Percentiles rank a stretch among this genome's conserved stretches.
These are phyloP conservation scores for Globisporangium paddicum DNA, from an alignment of 352 stramenopile species.

Conservation along the genomic window DNA sequence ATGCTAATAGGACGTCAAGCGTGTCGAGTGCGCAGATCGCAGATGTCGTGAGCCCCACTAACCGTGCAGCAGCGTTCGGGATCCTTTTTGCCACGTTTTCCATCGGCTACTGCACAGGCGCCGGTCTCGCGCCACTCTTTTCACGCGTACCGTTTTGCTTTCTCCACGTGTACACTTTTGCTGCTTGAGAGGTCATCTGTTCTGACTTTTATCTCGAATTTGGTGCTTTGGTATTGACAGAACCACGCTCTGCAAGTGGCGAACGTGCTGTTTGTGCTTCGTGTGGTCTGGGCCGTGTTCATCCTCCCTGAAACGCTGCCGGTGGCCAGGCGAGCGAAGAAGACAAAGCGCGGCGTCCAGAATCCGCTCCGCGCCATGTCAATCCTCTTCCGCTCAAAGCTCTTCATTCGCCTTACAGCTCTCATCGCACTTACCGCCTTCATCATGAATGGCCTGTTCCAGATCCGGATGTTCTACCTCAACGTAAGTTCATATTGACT, in stretches of 20 bases:
- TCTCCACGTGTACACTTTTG: not conserved
- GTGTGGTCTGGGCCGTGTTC: slow-evolving; percentile 49
- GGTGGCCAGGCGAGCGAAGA: slow-evolving; percentile 22
- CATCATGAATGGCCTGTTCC: slow-evolving; percentile 45
- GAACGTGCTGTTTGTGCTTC: slow-evolving; percentile 36
- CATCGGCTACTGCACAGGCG: slow-evolving; percentile 52
- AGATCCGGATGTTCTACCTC: slow-evolving; percentile 70
- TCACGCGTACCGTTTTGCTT: slow-evolving; percentile 25
- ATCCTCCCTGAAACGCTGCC: slow-evolving; percentile 60
- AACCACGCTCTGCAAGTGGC: slow-evolving; percentile 44
- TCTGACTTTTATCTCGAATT: not conserved
- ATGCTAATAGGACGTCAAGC: slow-evolving; percentile 32
- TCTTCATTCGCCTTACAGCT: slow-evolving; percentile 58
- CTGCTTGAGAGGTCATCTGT: not conserved
- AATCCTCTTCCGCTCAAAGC: slow-evolving; percentile 56
- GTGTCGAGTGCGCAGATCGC: slow-evolving; percentile 56
- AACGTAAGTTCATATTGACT: slow-evolving; percentile 30
- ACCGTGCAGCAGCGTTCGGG: slow-evolving; percentile 54
- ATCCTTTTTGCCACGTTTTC: slow-evolving; percentile 47
- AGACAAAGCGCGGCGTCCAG: slow-evolving; percentile 27
- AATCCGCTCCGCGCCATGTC: slow-evolving; percentile 60
- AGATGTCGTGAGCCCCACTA: slow-evolving; percentile 46
- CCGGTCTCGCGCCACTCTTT: slow-evolving; percentile 50
- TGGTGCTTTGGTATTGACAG: slow-evolving; percentile 12
- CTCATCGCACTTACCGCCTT: slow-evolving; percentile 71